These are phyloP conservation scores for Saturnispora sanitii DNA, from an alignment of 805 yeast genomes.

Conservation along the genomic window DNA sequence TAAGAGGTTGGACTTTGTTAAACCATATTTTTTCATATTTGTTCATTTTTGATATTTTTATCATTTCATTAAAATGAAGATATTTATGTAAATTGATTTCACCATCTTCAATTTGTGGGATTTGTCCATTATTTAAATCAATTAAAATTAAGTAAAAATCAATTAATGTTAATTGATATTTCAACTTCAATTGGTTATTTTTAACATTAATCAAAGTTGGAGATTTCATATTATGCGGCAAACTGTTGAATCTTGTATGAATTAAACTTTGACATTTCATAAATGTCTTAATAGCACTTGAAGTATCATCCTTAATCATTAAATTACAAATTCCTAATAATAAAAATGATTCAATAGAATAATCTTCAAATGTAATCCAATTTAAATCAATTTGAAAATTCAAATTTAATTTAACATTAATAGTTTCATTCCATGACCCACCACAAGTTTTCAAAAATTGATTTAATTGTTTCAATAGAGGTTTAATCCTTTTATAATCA, in stretches of 20 bases:
- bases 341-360: constrained; percentile 32
- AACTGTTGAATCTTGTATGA: constrained; percentile 14
- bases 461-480: constrained; percentile 20
- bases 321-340: constrained; percentile 33
- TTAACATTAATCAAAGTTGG: not conserved
- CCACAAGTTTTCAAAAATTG: constrained; percentile 17
- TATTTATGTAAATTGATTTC: constrained; percentile 17
- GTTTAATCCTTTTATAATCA: constrained; percentile 21
- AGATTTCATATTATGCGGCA: too few species aligned
- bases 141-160: constrained; percentile 31
- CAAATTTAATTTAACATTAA: not conserved
- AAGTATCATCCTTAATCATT: constrained; percentile 27
- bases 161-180: constrained; percentile 12
- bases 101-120: constrained; percentile 7
- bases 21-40: constrained; percentile 32
- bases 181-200: not conserved
- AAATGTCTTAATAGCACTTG: not conserved
- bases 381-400: constrained; percentile 22
- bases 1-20: constrained; percentile 28
- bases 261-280: constrained; percentile 19
- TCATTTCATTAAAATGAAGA: constrained; percentile 24
- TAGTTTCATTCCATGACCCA: not conserved
- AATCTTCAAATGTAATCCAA: constrained; percentile 38
- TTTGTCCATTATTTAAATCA: constrained; percentile 26
- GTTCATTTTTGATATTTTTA: constrained; percentile 25